Evolutionary conservation across 2,329 filamentous ascomycete species (phyloP), one percentile per base, ranked within the genome.

Genomic region (Grosmannia serpens): DNA sequence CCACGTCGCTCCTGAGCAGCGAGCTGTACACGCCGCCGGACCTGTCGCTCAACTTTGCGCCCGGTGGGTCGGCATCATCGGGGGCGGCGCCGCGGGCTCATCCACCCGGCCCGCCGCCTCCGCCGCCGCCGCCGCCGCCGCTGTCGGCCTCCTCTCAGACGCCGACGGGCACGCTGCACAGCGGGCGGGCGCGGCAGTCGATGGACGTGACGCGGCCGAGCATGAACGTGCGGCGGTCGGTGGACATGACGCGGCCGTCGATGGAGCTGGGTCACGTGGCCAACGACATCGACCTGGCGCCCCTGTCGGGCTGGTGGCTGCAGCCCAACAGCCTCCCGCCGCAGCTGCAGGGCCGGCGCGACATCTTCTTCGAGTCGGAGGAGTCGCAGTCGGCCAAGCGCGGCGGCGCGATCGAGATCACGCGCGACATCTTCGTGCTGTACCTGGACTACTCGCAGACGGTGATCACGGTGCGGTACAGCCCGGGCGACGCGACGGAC

Each of bases 401-500:
- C 17, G 86, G 86, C 31, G 85, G 88, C 29, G 86, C 85, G 69
- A 84, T 84, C 0, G 80, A 79, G 1, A 76, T 95, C 24, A 88
- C 86, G 8, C 91, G 91, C 64, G 85, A 91, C 60, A 79, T 96
- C 49, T 94, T 87, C 65, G 77, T 97, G n/a, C 75, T 99, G 10
- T 99, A 89, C 75, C 86, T 91, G 67, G 94, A 99, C 73, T 99
- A 99, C 71, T 96, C 91, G 22, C 94, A 97, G 70, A 97, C 92
- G 0, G 79, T 95, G 63, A 82, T 99, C 66, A 90, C 86, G 0
- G 88, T 86, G 22, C 85, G 80, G 55, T 97, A 87, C 70, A 88
- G 96, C 69, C 60, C 85, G 1, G 81, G 84, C 57, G 53, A 59
- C 53, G 77, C 85, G 1, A 76, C 81, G 2, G 86, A 92, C 66